Base-by-base conservation (phyloP, 192 early-diverging fungal species). In the Pecoramyces ruminantium region DNA sequence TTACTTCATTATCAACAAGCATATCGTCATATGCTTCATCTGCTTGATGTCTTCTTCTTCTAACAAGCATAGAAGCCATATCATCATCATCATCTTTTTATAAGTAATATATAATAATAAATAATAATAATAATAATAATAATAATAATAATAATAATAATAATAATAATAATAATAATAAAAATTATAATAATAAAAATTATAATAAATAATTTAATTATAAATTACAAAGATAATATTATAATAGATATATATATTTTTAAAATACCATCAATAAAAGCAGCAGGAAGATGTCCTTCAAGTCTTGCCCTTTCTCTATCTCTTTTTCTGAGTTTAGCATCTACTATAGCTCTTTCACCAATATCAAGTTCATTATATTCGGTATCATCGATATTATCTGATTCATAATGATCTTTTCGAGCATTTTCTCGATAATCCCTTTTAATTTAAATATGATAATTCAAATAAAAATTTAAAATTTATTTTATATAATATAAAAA, bases 211-310 rank as follows among this genome's bases (percentile, higher is more conserved):
- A n/a, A n/a, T n/a, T n/a, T n/a, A n/a, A n/a, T n/a, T n/a, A 27
- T 21, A 29, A 78, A 28, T 11, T 0, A 51, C 3, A 1, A 29
- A 30, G 13, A 15, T 29, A 27, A 28, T 29, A 85, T n/a, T 3
- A 30, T 39, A 29, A 29, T 28, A 25, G 8, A 38, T 80, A 79
- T 34, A 34, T 34, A 6, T 34, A 6, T 6, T 34, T 14, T 39
- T 14, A 1, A 39, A 14, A 39, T 67, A 67, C 51, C 51, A 67
- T 67, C 51, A 88, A 96, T 85, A 83, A 94, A 96, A 13, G 95
- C 96, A 78, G 91, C 91, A 11, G 96, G 93, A 28, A 96, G 90
- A n/a, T 93, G 89, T n/a, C 94, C 97, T 39, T 89, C 88, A 25
- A 89, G 81, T 78, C 89, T 83, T 28, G 89, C 88, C 79, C 89